Evolutionary conservation across 176 grass and related monocot species (phyloP).

Genomic region (Musa itinerans): DNA sequence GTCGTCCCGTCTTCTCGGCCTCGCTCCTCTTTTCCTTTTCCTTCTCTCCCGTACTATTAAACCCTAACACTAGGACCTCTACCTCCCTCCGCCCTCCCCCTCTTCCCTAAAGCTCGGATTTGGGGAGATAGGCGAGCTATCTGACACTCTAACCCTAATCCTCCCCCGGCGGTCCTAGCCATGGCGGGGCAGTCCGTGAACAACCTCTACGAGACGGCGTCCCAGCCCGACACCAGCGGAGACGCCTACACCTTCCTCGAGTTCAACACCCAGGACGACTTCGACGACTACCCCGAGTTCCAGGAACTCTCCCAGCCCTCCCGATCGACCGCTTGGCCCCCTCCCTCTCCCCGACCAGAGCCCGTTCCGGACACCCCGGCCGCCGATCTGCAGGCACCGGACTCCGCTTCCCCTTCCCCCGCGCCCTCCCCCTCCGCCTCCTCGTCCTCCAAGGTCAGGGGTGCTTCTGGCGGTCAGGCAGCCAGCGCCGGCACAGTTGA

Average conservation of each 20-base stretch:
- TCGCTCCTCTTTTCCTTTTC: neutral
- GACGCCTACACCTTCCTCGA: conserved; percentile 94
- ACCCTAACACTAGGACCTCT: conserved; percentile 14
- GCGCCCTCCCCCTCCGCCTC: conserved; percentile 8
- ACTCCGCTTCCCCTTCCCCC: neutral
- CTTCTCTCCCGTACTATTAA: neutral
- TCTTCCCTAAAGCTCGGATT: no score
- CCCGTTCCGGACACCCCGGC: conserved; percentile 27
- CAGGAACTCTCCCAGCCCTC: conserved; percentile 59
- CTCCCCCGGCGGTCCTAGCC: conserved; percentile 13
- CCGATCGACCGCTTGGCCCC: conserved; percentile 42
- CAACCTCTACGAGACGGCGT: conserved; percentile 86
- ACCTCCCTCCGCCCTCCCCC: no score
- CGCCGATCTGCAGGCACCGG: conserved; percentile 9
- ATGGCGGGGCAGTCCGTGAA: conserved; percentile 29
- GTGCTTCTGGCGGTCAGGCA: conserved; percentile 4
- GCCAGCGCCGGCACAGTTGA: conserved; percentile 19
- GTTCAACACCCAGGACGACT: conserved; percentile 94
- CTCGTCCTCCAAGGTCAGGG: conserved; percentile 42
- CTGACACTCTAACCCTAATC: conserved; percentile 54
- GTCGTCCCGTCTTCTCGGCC: neutral
- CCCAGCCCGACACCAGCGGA: conserved; percentile 69
- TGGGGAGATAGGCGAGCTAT: no score
- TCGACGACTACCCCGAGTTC: conserved; percentile 74
- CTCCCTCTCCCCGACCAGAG: conserved; percentile 16